Evolutionary conservation across 208 protist species (phyloP).

Genomic region (Crithidia expoeki): DNA sequence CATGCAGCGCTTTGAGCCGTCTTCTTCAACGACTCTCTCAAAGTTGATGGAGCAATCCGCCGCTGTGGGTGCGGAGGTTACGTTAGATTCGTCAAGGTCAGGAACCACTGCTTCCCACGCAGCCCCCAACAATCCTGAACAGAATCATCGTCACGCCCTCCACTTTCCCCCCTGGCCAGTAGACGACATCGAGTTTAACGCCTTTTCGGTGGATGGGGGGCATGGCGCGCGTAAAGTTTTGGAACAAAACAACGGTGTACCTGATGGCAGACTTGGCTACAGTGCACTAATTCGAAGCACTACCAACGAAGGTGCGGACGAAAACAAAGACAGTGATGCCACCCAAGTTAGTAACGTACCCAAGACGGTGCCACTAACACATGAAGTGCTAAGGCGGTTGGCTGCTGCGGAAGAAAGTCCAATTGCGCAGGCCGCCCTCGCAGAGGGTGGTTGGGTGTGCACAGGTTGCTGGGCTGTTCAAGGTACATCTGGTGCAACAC

Average conservation of each 20-base stretch:
- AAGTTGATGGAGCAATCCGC: neutral
- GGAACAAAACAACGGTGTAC: neutral
- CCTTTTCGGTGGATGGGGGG: constrained; percentile 43
- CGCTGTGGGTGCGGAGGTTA: neutral
- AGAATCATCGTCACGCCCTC: neutral
- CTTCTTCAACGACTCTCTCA: neutral
- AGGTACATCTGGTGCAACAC: constrained; percentile 12
- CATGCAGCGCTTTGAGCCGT: constrained; percentile 22
- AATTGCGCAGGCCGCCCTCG: constrained; percentile 36
- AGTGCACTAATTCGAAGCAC: neutral
- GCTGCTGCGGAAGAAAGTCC: constrained; percentile 28
- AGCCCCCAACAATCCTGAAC: too few species aligned
- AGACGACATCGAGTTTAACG: constrained; percentile 76
- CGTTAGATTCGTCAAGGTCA: too few species aligned
- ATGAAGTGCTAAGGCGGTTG: constrained; percentile 11
- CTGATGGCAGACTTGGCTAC: neutral
- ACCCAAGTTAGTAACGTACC: neutral
- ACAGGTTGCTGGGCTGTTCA: constrained; percentile 41
- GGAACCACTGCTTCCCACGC: too few species aligned
- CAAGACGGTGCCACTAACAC: constrained; percentile 9
- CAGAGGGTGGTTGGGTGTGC: constrained; percentile 65
- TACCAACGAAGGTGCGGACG: neutral
- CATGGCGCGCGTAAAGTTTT: constrained; percentile 47
- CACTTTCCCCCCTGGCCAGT: constrained; percentile 68
- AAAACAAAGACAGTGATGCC: neutral